phyloP scores from a whole-genome alignment of 352 stramenopile species.

The Phytophthora pisi region DNA sequence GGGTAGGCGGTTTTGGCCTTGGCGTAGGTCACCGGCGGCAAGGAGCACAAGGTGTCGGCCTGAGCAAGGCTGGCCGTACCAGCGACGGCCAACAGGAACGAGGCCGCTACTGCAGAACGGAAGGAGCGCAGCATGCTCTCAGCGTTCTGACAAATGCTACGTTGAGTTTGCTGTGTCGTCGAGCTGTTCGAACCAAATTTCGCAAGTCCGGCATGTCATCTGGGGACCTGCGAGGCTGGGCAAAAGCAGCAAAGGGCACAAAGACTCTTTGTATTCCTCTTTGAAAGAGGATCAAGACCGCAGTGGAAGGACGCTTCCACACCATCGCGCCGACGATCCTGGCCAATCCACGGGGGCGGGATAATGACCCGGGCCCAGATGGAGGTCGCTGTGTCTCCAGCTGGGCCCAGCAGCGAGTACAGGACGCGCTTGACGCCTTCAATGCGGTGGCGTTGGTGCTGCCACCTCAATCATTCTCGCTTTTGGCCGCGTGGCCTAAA shows the following conservation, averaged over 20 bases:
- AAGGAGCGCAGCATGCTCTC: constrained; percentile 27
- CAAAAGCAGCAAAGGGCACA: constrained; percentile 8
- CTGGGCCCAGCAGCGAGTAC: constrained; percentile 16
- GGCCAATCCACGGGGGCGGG: constrained; percentile 23
- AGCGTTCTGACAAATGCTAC: constrained; percentile 8
- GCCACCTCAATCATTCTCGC: neutral
- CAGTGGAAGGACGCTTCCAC: constrained; percentile 18
- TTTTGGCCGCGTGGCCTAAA: neutral
- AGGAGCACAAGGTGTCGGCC: constrained; percentile 55
- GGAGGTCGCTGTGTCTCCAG: constrained; percentile 24
- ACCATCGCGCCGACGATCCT: constrained; percentile 30
- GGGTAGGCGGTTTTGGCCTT: constrained; percentile 52
- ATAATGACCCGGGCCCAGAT: constrained; percentile 28
- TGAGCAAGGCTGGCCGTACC: constrained; percentile 12
- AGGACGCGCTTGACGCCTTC: constrained; percentile 1
- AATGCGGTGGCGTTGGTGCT: constrained; percentile 6
- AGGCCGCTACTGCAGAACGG: constrained; percentile 12
- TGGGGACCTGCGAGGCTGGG: constrained; percentile 8
- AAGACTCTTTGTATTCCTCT: no score
- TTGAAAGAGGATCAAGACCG: constrained; percentile 15
- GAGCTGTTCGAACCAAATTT: constrained; percentile 23
- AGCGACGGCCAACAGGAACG: constrained; percentile 17
- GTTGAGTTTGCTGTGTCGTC: neutral
- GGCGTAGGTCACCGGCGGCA: constrained; percentile 49
- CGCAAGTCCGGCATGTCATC: constrained; percentile 17